Base-by-base conservation (phyloP, 768 basidiomycete species). In the Cystofilobasidium capitatum region DNA sequence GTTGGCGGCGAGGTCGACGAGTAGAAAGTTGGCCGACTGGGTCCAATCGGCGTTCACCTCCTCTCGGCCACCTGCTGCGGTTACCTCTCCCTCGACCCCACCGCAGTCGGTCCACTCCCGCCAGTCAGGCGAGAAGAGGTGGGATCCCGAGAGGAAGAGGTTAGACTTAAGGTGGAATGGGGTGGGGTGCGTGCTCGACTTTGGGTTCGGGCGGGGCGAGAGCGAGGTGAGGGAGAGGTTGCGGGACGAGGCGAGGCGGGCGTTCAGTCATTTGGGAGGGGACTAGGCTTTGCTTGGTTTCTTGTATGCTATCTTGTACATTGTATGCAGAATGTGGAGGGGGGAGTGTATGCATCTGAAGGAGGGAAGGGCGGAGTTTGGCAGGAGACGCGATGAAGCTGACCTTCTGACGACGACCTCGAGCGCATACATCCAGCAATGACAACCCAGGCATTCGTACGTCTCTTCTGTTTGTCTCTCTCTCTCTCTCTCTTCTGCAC, bases 401-500 rank as follows among this genome's bases (percentile, higher is more conserved):
- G n/a, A n/a, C n/a, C n/a, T n/a, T n/a, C n/a, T n/a, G n/a, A n/a
- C n/a, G n/a, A n/a, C 44, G 44, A 45, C 44, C 8, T 45, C 44
- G 17, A 45, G 17, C 6, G 4, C 44, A 5, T 7, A 3, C 44
- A 16, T 45, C 47, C 10, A 24, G 47, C n/a, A n/a, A 55, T 55
- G 51, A 55, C 51, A 3, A 55, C 51, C 7, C 51, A 55, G 51
- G 51, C 51, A 26, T 55, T 55, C 51, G 51, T 55, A 16, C 6
- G 51, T 55, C 26, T n/a, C 51, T n/a, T 20, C 45, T 24, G 20
- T 49, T 24, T 49, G 7, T 6, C 45, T 22, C 20, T n/a, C n/a
- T n/a, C n/a, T n/a, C n/a, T n/a, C n/a, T n/a, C n/a, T n/a, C n/a
- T n/a, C n/a, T n/a, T n/a, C n/a, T n/a, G n/a, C n/a, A n/a, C n/a